Percentiles rank a stretch among this genome's conserved stretches.
Evolutionary conservation across 2,329 filamentous ascomycete genomes (phyloP).

Genomic region (Calonectria pteridis): DNA sequence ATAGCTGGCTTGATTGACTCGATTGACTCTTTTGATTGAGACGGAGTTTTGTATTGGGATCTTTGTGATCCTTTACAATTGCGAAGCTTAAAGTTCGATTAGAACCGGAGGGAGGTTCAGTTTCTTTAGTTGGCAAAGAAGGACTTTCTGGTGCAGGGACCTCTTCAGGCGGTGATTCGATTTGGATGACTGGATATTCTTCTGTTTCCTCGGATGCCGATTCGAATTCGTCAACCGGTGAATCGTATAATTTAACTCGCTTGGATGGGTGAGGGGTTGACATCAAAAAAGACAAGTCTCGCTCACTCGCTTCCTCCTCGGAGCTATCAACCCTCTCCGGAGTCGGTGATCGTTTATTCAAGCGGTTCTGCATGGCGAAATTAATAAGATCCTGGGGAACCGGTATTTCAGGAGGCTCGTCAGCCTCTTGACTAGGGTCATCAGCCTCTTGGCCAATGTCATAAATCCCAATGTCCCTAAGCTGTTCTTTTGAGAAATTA

Average conservation of each 20-base stretch:
- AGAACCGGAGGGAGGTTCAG: slow-evolving; percentile 40
- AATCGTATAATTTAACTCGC: slow-evolving; percentile 16
- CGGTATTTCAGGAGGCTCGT: slow-evolving; percentile 52
- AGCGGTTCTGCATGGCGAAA: slow-evolving; percentile 54
- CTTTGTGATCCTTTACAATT: slow-evolving; percentile 81
- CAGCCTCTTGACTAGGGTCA: slow-evolving; percentile 52
- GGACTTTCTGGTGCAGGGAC: slow-evolving; percentile 17
- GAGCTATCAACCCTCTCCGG: not conserved
- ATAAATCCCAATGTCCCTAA: slow-evolving; percentile 51
- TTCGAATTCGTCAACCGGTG: not conserved
- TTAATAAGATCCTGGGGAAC: slow-evolving; percentile 55
- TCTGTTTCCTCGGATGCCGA: not conserved
- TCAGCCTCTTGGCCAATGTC: slow-evolving; percentile 57
- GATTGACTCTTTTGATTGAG: slow-evolving; percentile 71
- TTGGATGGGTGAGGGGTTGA: slow-evolving; percentile 26
- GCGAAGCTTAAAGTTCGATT: slow-evolving; percentile 71
- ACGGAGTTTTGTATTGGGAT: slow-evolving; percentile 71
- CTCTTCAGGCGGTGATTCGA: slow-evolving; percentile 7
- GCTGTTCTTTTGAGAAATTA: slow-evolving; percentile 38
- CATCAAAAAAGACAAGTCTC: slow-evolving; percentile 1
- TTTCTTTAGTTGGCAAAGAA: not conserved
- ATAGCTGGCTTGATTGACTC: slow-evolving; percentile 40
- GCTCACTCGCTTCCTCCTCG: not conserved
- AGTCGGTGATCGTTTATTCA: slow-evolving; percentile 37
- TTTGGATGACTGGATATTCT: slow-evolving; percentile 21